Conservation (phyloP, 169 alveolate species). For the Fabrea salina region DNA sequence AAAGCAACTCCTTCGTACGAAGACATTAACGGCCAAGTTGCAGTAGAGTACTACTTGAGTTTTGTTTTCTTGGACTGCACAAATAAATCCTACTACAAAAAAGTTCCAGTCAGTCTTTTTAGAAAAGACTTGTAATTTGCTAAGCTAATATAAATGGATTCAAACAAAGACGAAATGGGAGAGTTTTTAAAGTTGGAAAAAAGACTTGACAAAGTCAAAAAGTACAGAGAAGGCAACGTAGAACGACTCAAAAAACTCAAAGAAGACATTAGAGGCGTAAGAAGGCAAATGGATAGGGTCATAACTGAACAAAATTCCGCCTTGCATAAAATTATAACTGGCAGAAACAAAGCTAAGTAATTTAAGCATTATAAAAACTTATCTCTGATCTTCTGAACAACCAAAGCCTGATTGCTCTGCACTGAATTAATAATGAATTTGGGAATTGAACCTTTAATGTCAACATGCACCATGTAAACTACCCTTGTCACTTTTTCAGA, state of each 20-base stretch:
- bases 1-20: no score
- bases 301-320: background rate
- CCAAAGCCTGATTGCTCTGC: slow-evolving; percentile 12
- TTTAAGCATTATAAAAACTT: no score
- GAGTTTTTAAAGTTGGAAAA: background rate
- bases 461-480: slow-evolving; percentile 12
- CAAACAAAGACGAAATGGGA: slow-evolving; percentile 3
- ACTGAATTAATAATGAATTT: slow-evolving; percentile 8
- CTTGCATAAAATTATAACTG: slow-evolving; percentile 8
- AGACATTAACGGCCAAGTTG: no score
- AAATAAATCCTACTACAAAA: no score
- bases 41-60: no score
- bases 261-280: background rate
- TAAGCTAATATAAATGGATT: no score
- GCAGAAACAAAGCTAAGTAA: background rate
- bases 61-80: no score
- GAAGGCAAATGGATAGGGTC: background rate
- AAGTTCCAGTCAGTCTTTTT: no score
- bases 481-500: background rate
- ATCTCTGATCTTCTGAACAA: slow-evolving; percentile 2
- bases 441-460: slow-evolving; percentile 13
- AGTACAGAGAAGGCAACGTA: background rate
- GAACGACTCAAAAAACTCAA: background rate
- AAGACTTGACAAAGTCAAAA: slow-evolving; percentile 1
- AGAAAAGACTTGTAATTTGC: no score